A percentile compares a stretch with the other conserved stretches of the same genome.
phyloP scores from a whole-genome alignment of 225 moss, liverwort and hornwort genomes.

The Polytrichum formosum region DNA sequence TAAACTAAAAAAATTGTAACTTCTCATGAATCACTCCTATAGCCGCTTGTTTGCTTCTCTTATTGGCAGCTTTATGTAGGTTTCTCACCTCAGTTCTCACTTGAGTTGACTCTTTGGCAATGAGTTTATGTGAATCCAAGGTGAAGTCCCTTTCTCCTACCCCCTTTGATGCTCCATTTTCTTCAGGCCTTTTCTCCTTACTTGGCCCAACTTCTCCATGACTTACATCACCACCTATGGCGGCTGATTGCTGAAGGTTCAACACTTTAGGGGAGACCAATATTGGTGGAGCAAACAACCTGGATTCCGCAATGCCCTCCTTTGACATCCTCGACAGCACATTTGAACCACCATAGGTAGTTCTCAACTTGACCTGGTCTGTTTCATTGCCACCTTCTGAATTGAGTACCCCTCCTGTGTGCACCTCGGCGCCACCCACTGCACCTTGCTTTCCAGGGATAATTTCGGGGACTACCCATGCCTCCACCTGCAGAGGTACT shows the following conservation, averaged over 20 bases:
- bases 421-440: slow-evolving; percentile 20
- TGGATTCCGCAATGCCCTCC: slow-evolving; percentile 16
- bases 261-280: slow-evolving; percentile 24
- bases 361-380: slow-evolving; percentile 13
- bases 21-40: too few relatives aligned
- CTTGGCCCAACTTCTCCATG: slow-evolving; percentile 30
- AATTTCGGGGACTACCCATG: slow-evolving; percentile 12
- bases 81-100: slow-evolving; percentile 38
- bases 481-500: slow-evolving; percentile 35
- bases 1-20: too few relatives aligned
- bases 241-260: slow-evolving; percentile 22
- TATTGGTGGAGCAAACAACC: slow-evolving; percentile 10
- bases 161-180: slow-evolving; percentile 23
- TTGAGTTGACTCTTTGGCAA: slow-evolving; percentile 29
- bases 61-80: too few relatives aligned
- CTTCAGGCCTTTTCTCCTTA: slow-evolving; percentile 16
- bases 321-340: slow-evolving; percentile 11
- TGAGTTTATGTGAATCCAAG: slow-evolving; percentile 9
- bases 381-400: slow-evolving; percentile 13
- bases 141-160: slow-evolving; percentile 11
- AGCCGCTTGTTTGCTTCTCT: too few relatives aligned
- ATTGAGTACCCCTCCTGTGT: slow-evolving; percentile 4
- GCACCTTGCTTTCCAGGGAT: slow-evolving; percentile 22
- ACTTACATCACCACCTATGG: slow-evolving; percentile 20
- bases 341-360: slow-evolving; percentile 27